Conservation (phyloP, 768 basidiomycete species). For the Tremella fuciformis region DNA sequence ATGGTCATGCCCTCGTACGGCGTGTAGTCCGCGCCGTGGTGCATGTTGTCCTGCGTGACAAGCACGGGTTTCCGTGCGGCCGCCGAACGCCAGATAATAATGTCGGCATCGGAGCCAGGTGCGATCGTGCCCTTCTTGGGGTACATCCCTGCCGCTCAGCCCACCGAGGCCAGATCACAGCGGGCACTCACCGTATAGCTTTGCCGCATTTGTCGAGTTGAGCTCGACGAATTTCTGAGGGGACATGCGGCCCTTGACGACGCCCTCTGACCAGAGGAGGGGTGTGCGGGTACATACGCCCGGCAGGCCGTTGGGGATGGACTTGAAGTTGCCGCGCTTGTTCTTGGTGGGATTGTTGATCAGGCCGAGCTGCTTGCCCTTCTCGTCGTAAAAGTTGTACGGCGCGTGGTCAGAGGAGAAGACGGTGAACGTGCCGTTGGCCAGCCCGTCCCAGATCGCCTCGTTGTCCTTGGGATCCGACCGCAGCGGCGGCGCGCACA, state of each 20-base stretch:
- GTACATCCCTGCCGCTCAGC: slow-evolving; percentile 36
- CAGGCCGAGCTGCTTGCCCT: slow-evolving; percentile 45
- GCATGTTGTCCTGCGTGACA: slow-evolving; percentile 40
- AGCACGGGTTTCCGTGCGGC: slow-evolving; percentile 15
- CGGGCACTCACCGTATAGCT: slow-evolving; percentile 35
- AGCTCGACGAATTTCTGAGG: slow-evolving; percentile 51
- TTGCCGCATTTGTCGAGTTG: slow-evolving; percentile 50
- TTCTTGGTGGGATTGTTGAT: slow-evolving; percentile 41
- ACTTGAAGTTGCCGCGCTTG: slow-evolving; percentile 44
- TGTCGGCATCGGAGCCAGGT: slow-evolving; percentile 52
- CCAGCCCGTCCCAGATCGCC: slow-evolving; percentile 41
- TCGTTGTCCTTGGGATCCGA: slow-evolving; percentile 41
- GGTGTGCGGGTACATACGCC: slow-evolving; percentile 52
- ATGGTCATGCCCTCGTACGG: slow-evolving; percentile 52
- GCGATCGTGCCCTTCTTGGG: slow-evolving; percentile 50
- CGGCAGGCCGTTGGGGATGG: slow-evolving; percentile 52
- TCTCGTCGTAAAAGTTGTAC: slow-evolving; percentile 41
- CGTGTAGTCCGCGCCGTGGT: slow-evolving; percentile 51
- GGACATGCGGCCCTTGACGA: slow-evolving; percentile 47
- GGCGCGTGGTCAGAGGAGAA: slow-evolving; percentile 52
- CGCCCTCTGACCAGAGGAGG: slow-evolving; percentile 49
- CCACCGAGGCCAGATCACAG: neutral
- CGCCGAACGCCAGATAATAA: slow-evolving; percentile 44
- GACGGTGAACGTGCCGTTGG: slow-evolving; percentile 48
- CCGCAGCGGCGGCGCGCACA: slow-evolving; percentile 47